Base-by-base conservation (phyloP, 164 flowering plant species). In the Aristolochia fimbriata region DNA sequence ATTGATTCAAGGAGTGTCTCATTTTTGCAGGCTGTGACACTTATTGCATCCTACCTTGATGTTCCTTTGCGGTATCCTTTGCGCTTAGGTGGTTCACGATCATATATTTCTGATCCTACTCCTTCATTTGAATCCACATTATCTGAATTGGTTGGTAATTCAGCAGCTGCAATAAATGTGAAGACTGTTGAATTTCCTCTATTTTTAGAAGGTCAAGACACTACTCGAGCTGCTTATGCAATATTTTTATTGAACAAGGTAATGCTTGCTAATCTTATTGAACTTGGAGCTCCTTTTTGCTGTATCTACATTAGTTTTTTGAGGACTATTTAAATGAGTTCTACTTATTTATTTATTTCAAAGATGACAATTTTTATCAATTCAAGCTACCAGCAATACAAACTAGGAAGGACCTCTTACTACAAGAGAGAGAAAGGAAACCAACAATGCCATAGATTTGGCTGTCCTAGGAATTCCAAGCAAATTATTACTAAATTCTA, bases 181-280 rank as follows among this genome's bases (percentile, higher is more conserved):
- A 94, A 80, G 71, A 73, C 80, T 62, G 70, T 76, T 48, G 96
- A 86, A 50, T 91, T 94, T 73, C 96, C 99, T 46, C 91, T 94
- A 31, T 94, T 90, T 74, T 53, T 94, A 55, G 97, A 94, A 59
- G 99, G 97, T 64, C 99, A 90, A 71, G 99, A 94, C 65, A 81
- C 95, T 47, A 94, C 96, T 15, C 75, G 89, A 81, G 95, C 97
- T 24, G 95, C 96, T 59, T 94, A 94, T 77, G 99, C 93, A 65
- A 86, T 94, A 61, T 94, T 91, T 76, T 77, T 94, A 72, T 76
- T 94, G 61, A 94, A 88, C 79, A 94, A 94, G 97, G 99, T 93
- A 33, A 56, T 52, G 21, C 62, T 51, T 37, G 43, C 43, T 37
- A 37, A 37, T 27, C 30, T 5, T 27, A 27, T 27, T 27, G 2